phyloP scores from a whole-genome alignment of 2,329 filamentous ascomycete genomes.

The Mycogone perniciosa region DNA sequence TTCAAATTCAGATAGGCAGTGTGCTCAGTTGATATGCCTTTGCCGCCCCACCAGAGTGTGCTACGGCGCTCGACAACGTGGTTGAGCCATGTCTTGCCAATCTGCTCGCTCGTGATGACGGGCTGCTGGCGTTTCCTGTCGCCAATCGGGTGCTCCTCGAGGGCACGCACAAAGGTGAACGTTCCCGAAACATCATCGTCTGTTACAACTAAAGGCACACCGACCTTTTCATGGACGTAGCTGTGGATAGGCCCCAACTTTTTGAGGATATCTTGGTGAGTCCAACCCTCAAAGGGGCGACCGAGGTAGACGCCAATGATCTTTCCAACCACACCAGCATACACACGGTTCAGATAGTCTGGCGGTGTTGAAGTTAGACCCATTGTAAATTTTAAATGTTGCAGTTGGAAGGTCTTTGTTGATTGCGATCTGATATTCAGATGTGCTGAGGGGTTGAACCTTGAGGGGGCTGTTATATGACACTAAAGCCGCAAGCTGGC shows the following conservation, averaged over 20 bases:
- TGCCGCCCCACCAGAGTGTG: slow-evolving; percentile 34
- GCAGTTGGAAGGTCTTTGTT: no score
- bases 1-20: slow-evolving; percentile 33
- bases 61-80: slow-evolving; percentile 17
- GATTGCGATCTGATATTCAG: no score
- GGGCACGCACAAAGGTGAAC: slow-evolving; percentile 29
- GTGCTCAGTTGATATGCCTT: slow-evolving; percentile 33
- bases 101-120: slow-evolving; percentile 6
- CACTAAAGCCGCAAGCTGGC: no score
- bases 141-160: slow-evolving; percentile 24
- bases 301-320: slow-evolving; percentile 33
- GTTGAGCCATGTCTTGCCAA: slow-evolving; percentile 15
- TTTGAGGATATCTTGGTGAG: slow-evolving; percentile 25
- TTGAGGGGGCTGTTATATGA: no score
- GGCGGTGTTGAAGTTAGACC: background rate
- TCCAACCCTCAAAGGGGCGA: slow-evolving; percentile 33
- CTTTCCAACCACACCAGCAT: slow-evolving; percentile 34
- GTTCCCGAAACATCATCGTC: slow-evolving; percentile 31
- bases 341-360: slow-evolving; percentile 29
- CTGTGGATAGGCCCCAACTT: slow-evolving; percentile 26
- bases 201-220: slow-evolving; percentile 24
- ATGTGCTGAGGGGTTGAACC: no score
- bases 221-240: slow-evolving; percentile 26
- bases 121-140: slow-evolving; percentile 2
- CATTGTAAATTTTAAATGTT: no score